These are phyloP conservation scores for Westerdykella sp. DNA, from an alignment of 2,329 filamentous ascomycete species.

Conservation along the genomic window DNA sequence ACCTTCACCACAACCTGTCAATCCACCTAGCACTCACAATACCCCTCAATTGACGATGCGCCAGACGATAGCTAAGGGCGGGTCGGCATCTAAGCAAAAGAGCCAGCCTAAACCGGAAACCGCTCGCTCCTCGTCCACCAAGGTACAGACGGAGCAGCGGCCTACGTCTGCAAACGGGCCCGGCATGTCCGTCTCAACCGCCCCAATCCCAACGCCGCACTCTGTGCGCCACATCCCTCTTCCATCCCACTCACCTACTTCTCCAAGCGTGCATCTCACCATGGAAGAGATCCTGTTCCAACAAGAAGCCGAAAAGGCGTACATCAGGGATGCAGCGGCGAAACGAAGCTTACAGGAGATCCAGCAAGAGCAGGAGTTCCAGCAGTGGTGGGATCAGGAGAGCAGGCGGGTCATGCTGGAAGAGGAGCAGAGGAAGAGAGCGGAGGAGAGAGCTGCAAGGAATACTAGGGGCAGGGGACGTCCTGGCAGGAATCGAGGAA, in stretches of 20 bases:
- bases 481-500: slow-evolving; percentile 18
- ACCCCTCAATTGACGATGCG: slow-evolving; percentile 55
- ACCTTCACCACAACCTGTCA: slow-evolving; percentile 7
- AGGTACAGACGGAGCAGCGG: slow-evolving; percentile 17
- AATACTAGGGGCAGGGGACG: slow-evolving; percentile 19
- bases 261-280: slow-evolving; percentile 62
- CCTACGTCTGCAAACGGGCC: slow-evolving; percentile 18
- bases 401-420: slow-evolving; percentile 63
- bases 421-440: slow-evolving; percentile 40
- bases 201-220: slow-evolving; percentile 36
- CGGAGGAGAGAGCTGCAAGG: slow-evolving; percentile 23
- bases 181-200: slow-evolving; percentile 31
- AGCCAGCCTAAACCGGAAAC: slow-evolving; percentile 15
- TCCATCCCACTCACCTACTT: slow-evolving; percentile 56
- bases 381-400: slow-evolving; percentile 93
- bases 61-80: slow-evolving; percentile 48
- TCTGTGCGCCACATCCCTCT: slow-evolving; percentile 45
- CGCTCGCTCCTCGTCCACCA: slow-evolving; percentile 7
- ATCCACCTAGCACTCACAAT: slow-evolving; percentile 14
- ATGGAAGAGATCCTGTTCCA: slow-evolving; percentile 85
- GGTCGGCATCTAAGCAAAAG: slow-evolving; percentile 21
- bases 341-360: slow-evolving; percentile 91
- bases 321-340: slow-evolving; percentile 73
- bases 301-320: slow-evolving; percentile 77
- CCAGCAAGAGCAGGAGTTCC: slow-evolving; percentile 92